phyloP scores from a whole-genome alignment of 2,329 filamentous ascomycete species.

The Xylariomycetidae sp. region DNA sequence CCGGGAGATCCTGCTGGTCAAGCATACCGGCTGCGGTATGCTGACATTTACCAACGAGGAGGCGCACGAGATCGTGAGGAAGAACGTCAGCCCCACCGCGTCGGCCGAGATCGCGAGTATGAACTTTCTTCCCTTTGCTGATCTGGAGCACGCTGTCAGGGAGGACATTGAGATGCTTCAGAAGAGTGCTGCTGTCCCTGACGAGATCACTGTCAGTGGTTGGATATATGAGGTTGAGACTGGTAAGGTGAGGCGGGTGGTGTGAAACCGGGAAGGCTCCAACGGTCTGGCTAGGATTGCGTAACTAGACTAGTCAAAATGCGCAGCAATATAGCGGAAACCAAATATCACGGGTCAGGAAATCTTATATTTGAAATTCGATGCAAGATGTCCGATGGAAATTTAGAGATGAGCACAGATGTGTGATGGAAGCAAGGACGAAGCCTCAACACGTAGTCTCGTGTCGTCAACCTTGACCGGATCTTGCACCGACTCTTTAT shows the following conservation, averaged over 20 bases:
- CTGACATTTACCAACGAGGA: slow-evolving; percentile 60
- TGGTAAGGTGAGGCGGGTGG: slow-evolving; percentile 53
- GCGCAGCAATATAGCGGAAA: too few species aligned
- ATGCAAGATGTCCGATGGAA: too few species aligned
- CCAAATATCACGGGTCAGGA: too few species aligned
- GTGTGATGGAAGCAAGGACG: too few species aligned
- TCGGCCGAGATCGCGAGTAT: slow-evolving; percentile 39
- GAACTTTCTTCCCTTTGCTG: slow-evolving; percentile 62
- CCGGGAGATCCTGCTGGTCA: slow-evolving; percentile 67
- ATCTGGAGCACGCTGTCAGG: slow-evolving; percentile 59
- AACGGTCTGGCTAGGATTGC: too few species aligned
- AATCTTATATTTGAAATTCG: too few species aligned
- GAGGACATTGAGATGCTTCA: slow-evolving; percentile 63
- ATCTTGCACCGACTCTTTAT: too few species aligned
- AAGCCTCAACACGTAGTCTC: too few species aligned
- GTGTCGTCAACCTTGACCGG: too few species aligned
- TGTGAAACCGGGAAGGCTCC: too few species aligned
- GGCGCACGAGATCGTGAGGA: slow-evolving; percentile 49
- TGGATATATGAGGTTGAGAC: slow-evolving; percentile 78
- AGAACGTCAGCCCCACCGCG: slow-evolving; percentile 52
- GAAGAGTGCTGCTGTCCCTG: slow-evolving; percentile 53
- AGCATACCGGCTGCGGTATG: slow-evolving; percentile 74
- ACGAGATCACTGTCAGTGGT: slow-evolving; percentile 59
- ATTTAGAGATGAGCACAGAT: too few species aligned
- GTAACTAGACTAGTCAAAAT: too few species aligned